phyloP scores from a whole-genome alignment of 352 stramenopile species.

The Phytophthora colocasiae region DNA sequence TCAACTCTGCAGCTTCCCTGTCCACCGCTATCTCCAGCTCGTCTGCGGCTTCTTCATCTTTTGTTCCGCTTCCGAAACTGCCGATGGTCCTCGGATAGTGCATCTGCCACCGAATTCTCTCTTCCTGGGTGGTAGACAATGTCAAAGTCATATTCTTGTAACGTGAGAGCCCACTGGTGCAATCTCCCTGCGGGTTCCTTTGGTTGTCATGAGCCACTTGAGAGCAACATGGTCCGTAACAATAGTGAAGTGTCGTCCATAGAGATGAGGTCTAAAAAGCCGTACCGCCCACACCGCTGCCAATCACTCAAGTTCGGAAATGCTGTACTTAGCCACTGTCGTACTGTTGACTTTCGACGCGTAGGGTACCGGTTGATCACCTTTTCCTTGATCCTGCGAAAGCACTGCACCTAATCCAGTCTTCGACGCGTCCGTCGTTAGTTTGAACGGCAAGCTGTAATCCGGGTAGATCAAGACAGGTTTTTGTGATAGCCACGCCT shows the following conservation, averaged over 20 bases:
- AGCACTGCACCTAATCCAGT: constrained; percentile 26
- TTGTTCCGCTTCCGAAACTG: too few species aligned
- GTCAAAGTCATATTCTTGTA: constrained; percentile 36
- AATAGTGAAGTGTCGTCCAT: constrained; percentile 22
- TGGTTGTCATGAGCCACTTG: constrained; percentile 7
- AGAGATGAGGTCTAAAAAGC: constrained; percentile 27
- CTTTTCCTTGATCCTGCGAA: constrained; percentile 21
- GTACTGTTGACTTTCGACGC: constrained; percentile 24
- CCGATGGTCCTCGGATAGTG: constrained; percentile 17
- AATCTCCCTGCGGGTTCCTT: constrained; percentile 9
- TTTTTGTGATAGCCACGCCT: constrained; percentile 5
- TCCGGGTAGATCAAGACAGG: constrained; percentile 26
- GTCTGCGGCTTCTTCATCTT: too few species aligned
- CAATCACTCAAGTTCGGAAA: constrained; percentile 37
- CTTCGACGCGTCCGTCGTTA: constrained; percentile 34
- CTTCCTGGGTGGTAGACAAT: constrained; percentile 8
- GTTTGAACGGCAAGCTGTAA: constrained; percentile 36
- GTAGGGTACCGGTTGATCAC: constrained; percentile 23
- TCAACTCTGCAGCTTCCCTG: too few species aligned
- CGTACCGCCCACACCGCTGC: constrained; percentile 7
- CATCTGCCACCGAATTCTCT: constrained; percentile 11
- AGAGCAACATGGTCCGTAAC: constrained; percentile 35
- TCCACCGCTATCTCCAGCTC: too few species aligned
- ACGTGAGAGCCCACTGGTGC: constrained; percentile 23
- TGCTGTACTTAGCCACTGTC: constrained; percentile 27